Conservation (phyloP, 2,329 filamentous ascomycete species). For the Elsinoe necatrix region DNA sequence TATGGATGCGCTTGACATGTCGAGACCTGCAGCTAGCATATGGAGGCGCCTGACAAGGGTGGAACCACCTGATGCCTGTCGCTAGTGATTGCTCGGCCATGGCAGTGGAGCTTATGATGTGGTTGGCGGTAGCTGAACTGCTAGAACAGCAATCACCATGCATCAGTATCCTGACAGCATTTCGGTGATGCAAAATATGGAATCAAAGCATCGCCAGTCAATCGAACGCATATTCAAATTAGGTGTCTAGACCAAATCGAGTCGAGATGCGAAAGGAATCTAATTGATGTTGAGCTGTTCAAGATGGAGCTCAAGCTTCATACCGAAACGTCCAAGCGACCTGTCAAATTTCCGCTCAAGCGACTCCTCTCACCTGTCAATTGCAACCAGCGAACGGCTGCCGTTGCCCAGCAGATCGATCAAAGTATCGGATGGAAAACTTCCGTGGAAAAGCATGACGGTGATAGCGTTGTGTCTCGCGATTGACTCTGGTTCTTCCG, state of each 20-base stretch:
- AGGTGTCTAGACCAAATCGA: too few relatives aligned
- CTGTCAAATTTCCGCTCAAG: constrained; percentile 5
- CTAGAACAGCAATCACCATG: neutral
- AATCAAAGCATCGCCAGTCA: neutral
- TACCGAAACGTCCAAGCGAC: neutral
- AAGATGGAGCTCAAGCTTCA: neutral
- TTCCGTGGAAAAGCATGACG: neutral
- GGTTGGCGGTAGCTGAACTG: neutral
- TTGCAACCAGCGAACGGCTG: neutral
- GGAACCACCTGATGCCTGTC: neutral
- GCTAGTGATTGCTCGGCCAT: neutral
- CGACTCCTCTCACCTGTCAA: neutral
- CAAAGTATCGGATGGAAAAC: too few relatives aligned
- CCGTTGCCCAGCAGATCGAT: too few relatives aligned
- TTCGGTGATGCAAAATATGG: neutral
- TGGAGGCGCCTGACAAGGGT: too few relatives aligned
- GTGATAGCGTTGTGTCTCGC: neutral
- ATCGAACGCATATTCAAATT: too few relatives aligned
- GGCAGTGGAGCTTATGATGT: neutral
- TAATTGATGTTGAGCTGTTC: constrained; percentile 4
- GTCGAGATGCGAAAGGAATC: neutral
- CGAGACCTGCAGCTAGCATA: neutral
- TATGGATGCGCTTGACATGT: neutral
- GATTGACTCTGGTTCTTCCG: neutral
- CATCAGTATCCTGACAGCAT: neutral